Evolutionary conservation across 495 filamentous ascomycete species (phyloP), one percentile per base, ranked within the genome.

Genomic region (Chaetomium cochliodes): DNA sequence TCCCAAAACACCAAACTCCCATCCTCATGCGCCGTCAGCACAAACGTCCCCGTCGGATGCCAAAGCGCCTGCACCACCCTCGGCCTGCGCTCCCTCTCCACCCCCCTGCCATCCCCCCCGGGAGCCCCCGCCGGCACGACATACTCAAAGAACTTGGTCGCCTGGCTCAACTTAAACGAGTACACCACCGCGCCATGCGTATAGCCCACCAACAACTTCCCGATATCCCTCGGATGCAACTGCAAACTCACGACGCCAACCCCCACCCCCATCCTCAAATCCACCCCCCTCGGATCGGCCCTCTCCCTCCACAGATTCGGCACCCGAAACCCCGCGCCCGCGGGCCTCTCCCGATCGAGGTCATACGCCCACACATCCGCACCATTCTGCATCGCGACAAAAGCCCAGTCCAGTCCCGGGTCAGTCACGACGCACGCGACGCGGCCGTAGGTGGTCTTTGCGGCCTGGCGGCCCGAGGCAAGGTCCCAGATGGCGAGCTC

Each of bases 21-120:
- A 72, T 98, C 93, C 65, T 97, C 93, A 69, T 98, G 89, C 13
- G 89, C 88, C 0, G 91, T 96, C 59, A 93, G 73, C 46, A 97
- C 76, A 69, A 98, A 98, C 0, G 90, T 94, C 0, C 94, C 94
- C 28, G 92, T 96, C 1, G 94, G 94, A 77, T 98, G 94, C 94
- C 94, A 98, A 42, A 92, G 69, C 0, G 90, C 93, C 62, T 92
- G 88, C 1, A 84, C 89, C 64, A 98, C 74, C 56, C 80, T 82
- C 12, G 93, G 93, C 63, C 77, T 87, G 60, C 91, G 83, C 68
- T 88, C 82, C 28, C 82, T 78, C 41, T 76, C 72, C 25, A 73
- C 66, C 20, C 65, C 72, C 22, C 70, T 58, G 33, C 70, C 68
- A 70, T 93, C 89, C 7, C 92, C 92, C n/a, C 93, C 94, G 3